Base-by-base conservation (phyloP, 2,329 filamentous ascomycete genomes). In the Pseudocercospora vitis region DNA sequence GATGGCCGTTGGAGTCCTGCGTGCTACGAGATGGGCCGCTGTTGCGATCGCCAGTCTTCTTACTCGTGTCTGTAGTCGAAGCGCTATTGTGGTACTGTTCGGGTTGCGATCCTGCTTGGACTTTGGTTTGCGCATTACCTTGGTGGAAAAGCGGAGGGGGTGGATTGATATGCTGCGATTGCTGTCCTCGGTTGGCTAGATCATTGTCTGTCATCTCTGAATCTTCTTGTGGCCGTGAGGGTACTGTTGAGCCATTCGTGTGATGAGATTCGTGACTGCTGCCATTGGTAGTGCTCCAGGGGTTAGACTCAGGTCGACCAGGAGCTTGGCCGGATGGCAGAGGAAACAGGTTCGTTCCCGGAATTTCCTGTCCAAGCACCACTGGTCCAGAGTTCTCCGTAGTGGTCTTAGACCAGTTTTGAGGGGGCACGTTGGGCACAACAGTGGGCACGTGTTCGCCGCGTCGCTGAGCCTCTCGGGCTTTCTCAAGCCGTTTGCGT, bases 21-120 rank as follows among this genome's bases (percentile, higher is more conserved):
- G 87, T 89, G 68, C 86, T 86, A 69, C 16, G 63, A 63, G 59
- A 82, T 80, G 2, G 81, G 84, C 82, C 85, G 51, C 65, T 68
- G 50, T 67, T 85, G 48, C 75, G 75, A 12, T 76, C 75, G 2
- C 87, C 90, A 4, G 88, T 91, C 69, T 83, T 85, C 73, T 95
- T 94, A n/a, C 85, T 83, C 3, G 83, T 87, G 18, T 84, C 85
- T 1, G 91, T 96, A 1, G 91, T 95, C 2, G 91, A 95, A 1
- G 91, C 92, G 65, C 95, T 91, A 64, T 97, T 96, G 49, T 85
- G 75, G 54, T 84, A 85, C 81, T 85, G 81, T 18, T 75, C 75
- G 12, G 78, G 74, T 65, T 84, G 78, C 26, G 82, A 82, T 53
- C 80, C 79, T 9, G 77, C 76, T 7, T 77, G 76, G 73, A 85